phyloP scores from a whole-genome alignment of 257 asterid genomes.

The Solanum etuberosum region DNA sequence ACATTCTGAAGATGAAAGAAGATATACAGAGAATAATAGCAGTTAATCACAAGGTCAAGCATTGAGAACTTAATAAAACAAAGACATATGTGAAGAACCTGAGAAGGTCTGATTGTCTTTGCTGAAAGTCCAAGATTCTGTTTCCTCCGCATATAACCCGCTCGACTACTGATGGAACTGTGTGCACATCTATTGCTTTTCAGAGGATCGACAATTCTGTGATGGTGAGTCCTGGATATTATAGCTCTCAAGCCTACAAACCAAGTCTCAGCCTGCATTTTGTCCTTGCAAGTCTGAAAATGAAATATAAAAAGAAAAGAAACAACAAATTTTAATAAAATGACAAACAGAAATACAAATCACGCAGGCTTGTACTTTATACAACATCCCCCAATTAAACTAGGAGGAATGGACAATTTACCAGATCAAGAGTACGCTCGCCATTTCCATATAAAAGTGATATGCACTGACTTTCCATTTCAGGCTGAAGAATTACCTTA shows the following conservation, averaged over 20 bases:
- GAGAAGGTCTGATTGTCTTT: conserved; percentile 13
- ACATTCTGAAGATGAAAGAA: neutral
- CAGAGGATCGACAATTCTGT: conserved; percentile 1
- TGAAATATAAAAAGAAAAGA: neutral
- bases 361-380: neutral
- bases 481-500: conserved; percentile 14
- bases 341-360: neutral
- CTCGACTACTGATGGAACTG: conserved; percentile 35
- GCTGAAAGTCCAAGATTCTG: conserved; percentile 23
- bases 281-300: conserved; percentile 36
- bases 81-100: conserved; percentile 7
- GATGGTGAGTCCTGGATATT: conserved; percentile 22
- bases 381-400: neutral
- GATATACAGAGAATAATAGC: neutral
- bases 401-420: neutral
- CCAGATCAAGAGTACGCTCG: conserved; percentile 32
- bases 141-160: conserved; percentile 30
- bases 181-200: conserved; percentile 25
- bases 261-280: conserved; percentile 40
- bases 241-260: conserved; percentile 26
- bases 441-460: conserved; percentile 31
- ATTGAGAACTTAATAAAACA: neutral
- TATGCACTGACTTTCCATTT: conserved; percentile 29
- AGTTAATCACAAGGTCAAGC: neutral
- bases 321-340: neutral